Conservation (phyloP, 441 rosid species). For the Gossypium laxum region DNA sequence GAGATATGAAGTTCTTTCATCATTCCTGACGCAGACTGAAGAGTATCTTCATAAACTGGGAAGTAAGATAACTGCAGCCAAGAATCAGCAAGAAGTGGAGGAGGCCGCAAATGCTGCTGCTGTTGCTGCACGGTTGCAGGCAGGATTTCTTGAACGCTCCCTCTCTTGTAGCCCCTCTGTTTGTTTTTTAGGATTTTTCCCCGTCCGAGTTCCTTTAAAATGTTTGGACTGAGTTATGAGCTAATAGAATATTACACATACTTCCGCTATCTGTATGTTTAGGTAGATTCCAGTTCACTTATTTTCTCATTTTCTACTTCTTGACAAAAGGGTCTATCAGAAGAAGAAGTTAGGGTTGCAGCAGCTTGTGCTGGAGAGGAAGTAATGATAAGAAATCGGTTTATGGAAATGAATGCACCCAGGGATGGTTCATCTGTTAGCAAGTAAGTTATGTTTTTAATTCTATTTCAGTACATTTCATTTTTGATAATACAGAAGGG, state of each 20-base stretch:
- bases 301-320: slow-evolving; percentile 22
- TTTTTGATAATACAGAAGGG: background rate
- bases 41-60: slow-evolving; percentile 93
- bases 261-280: background rate
- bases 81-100: slow-evolving; percentile 96
- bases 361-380: slow-evolving; percentile 97
- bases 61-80: slow-evolving; percentile 83
- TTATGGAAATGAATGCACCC: slow-evolving; percentile 97
- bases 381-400: slow-evolving; percentile 88
- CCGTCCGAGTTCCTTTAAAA: background rate
- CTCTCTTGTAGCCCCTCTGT: slow-evolving; percentile 8
- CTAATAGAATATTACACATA: background rate
- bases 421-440: slow-evolving; percentile 78
- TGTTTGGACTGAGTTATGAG: slow-evolving; percentile 6
- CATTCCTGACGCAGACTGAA: slow-evolving; percentile 94
- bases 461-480: background rate
- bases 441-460: slow-evolving; percentile 54
- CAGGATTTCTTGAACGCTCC: slow-evolving; percentile 21
- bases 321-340: slow-evolving; percentile 78
- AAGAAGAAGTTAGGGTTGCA: slow-evolving; percentile 89
- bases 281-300: slow-evolving; percentile 15
- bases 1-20: slow-evolving; percentile 91
- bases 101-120: slow-evolving; percentile 98
- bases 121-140: slow-evolving; percentile 87
- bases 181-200: slow-evolving; percentile 4